Conservation (phyloP, 2,329 filamentous ascomycete species). For the Fusarium sp. region DNA sequence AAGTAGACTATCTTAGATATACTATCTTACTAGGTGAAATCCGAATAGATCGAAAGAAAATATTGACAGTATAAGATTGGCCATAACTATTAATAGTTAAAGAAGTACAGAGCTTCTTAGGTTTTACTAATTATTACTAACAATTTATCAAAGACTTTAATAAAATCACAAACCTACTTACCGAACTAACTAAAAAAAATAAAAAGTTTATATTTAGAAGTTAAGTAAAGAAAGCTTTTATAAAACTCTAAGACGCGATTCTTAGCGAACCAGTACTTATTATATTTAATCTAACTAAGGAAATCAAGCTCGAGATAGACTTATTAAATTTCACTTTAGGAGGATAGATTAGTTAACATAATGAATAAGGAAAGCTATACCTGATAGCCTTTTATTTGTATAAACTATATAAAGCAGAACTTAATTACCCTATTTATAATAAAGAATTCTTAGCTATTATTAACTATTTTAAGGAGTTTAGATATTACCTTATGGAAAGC, state of each 20-base stretch:
- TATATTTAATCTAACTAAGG: too few relatives aligned
- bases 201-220: neutral
- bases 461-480: neutral
- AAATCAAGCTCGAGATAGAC: too few relatives aligned
- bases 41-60: conserved; percentile 31
- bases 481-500: neutral
- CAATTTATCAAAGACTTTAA: conserved; percentile 16
- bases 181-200: neutral
- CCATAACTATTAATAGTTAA: neutral
- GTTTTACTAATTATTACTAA: conserved; percentile 19
- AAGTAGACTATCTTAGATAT: conserved; percentile 31
- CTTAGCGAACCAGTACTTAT: too few relatives aligned
- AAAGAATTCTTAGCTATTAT: conserved; percentile 1
- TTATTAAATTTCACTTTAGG: too few relatives aligned
- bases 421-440: neutral
- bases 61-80: conserved; percentile 6
- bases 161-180: neutral
- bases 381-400: neutral
- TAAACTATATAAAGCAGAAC: neutral
- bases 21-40: conserved; percentile 27
- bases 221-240: too few relatives aligned
- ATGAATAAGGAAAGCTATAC: neutral
- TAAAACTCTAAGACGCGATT: too few relatives aligned
- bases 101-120: conserved; percentile 30
- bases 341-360: neutral